Conservation (phyloP, 202 grass and related monocot genomes). For the Musa balbisiana region DNA sequence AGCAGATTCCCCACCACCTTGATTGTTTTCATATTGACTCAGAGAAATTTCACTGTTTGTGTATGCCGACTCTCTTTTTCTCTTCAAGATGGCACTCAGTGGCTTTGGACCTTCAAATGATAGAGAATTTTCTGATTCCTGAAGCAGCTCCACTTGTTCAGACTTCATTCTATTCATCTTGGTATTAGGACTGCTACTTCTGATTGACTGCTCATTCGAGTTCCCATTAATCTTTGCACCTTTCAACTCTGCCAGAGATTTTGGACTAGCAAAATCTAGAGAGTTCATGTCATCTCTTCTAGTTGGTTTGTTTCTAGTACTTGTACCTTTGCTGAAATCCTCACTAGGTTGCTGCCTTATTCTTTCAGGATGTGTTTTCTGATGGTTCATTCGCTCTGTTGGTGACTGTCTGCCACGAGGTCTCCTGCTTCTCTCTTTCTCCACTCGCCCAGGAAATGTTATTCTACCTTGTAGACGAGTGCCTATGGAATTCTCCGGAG, state of each 20-base stretch:
- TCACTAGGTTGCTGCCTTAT: conserved; percentile 37
- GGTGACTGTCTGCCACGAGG: conserved; percentile 38
- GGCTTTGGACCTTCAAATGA: conserved; percentile 50
- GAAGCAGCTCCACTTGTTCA: conserved; percentile 15
- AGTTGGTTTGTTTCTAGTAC: conserved; percentile 19
- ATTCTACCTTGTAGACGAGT: conserved; percentile 51
- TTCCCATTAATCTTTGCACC: conserved; percentile 12
- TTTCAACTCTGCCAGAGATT: conserved; percentile 64
- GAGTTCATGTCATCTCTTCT: conserved; percentile 23
- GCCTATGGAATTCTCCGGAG: conserved; percentile 18
- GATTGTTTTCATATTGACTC: conserved; percentile 24
- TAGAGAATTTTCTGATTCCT: conserved; percentile 22
- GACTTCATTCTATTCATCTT: conserved; percentile 21
- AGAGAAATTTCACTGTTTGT: conserved; percentile 16
- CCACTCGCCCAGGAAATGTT: conserved; percentile 32
- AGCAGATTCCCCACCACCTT: conserved; percentile 8
- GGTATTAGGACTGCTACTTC: neutral
- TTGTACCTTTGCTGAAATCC: conserved; percentile 21
- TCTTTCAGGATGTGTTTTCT: conserved; percentile 42
- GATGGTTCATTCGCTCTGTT: conserved; percentile 29
- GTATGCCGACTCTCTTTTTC: conserved; percentile 36
- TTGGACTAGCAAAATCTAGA: conserved; percentile 57
- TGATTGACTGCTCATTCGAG: neutral
- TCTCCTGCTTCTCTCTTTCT: conserved; percentile 32
- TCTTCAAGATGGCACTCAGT: conserved; percentile 51